phyloP scores from a whole-genome alignment of 2,329 filamentous ascomycete genomes.

The Bipolaris oryzae region DNA sequence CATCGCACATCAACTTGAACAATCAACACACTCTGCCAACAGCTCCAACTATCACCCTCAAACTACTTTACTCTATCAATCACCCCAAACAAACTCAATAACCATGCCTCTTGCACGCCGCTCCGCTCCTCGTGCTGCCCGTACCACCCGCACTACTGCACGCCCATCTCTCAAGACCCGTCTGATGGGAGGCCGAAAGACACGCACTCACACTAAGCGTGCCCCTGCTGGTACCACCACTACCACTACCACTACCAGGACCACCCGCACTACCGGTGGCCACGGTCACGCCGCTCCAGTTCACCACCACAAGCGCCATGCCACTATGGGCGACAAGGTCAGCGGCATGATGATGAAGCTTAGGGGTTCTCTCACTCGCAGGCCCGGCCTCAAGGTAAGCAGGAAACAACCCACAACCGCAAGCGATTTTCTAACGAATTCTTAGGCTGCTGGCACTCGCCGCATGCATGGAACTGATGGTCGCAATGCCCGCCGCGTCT shows the following conservation, averaged over 20 bases:
- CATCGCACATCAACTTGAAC: not conserved
- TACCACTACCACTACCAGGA: conserved; percentile 50
- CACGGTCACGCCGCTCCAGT: conserved; percentile 29
- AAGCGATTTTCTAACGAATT: conserved; percentile 5
- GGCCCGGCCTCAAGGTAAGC: conserved; percentile 72
- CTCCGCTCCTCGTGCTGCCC: conserved; percentile 27
- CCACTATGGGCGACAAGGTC: conserved; percentile 76
- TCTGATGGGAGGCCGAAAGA: conserved; percentile 53
- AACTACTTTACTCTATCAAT: conserved; percentile 1
- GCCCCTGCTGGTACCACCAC: conserved; percentile 35
- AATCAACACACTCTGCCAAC: not conserved
- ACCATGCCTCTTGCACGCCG: conserved; percentile 40
- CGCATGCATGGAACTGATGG: conserved; percentile 78
- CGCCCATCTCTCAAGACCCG: conserved; percentile 62
- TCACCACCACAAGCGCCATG: conserved; percentile 70
- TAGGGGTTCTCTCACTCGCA: conserved; percentile 70
- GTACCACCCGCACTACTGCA: conserved; percentile 37
- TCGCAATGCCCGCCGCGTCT: conserved; percentile 54
- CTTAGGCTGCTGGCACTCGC: conserved; percentile 72
- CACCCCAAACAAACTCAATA: conserved; percentile 7
- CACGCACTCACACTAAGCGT: conserved; percentile 42
- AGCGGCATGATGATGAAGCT: conserved; percentile 76
- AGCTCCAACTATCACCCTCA: not conserved
- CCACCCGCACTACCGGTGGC: conserved; percentile 53
- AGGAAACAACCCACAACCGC: not conserved